phyloP scores from a whole-genome alignment of 2,329 filamentous ascomycete genomes.

The Calonectria naviculata region DNA sequence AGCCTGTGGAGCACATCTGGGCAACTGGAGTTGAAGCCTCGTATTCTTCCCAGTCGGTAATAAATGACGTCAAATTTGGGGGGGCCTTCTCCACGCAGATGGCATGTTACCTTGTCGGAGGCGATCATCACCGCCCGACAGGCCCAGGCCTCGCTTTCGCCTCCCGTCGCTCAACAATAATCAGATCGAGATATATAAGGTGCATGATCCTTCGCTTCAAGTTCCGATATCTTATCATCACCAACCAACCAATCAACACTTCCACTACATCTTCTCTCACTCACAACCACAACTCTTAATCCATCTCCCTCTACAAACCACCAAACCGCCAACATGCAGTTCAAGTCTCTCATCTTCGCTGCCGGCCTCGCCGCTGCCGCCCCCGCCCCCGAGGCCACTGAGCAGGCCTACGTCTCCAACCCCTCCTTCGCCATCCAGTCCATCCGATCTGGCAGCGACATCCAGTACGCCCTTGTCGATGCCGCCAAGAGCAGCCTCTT shows the following conservation, averaged over 20 bases:
- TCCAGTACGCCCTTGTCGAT: conserved; percentile 59
- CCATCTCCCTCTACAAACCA: neutral
- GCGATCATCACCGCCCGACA: neutral
- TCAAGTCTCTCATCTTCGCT: conserved; percentile 35
- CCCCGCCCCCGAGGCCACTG: conserved; percentile 10
- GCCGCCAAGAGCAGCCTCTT: conserved; percentile 58
- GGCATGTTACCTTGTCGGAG: neutral
- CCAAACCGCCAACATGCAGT: conserved; percentile 28
- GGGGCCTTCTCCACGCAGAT: neutral
- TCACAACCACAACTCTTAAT: neutral
- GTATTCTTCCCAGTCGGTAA: neutral
- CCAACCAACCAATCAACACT: neutral
- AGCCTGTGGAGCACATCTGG: conserved; percentile 43
- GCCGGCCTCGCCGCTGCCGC: conserved; percentile 22
- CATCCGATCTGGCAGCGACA: conserved; percentile 58
- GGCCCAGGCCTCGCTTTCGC: neutral
- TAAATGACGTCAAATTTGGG: neutral
- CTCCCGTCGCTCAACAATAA: neutral
- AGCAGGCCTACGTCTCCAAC: neutral
- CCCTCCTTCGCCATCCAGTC: conserved; percentile 59
- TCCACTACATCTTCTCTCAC: neutral
- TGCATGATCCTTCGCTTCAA: neutral
- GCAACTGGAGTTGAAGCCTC: neutral
- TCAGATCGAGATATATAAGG: neutral
- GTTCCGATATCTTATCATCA: neutral